Percentiles rank a stretch among this genome's conserved stretches.
Conservation (phyloP, 192 early-diverging fungal species). For the Martensiomyces pterosporus region DNA sequence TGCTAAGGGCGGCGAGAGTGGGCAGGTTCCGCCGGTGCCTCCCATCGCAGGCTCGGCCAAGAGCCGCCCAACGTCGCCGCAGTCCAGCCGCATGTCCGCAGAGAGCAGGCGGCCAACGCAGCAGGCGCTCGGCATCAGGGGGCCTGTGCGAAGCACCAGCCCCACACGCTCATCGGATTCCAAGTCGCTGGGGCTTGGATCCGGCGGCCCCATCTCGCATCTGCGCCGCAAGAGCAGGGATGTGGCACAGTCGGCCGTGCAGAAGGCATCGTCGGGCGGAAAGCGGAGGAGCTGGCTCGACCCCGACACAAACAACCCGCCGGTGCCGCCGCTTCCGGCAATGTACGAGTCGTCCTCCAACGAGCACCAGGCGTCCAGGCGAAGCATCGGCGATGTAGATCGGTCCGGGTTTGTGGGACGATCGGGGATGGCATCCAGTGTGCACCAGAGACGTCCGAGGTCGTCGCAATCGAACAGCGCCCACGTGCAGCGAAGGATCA, state of each 20-base stretch:
- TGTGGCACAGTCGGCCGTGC: neutral
- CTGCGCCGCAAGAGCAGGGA: conserved; percentile 47
- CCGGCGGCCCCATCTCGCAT: conserved; percentile 10
- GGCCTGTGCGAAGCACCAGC: conserved; percentile 15
- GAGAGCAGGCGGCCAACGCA: conserved; percentile 3
- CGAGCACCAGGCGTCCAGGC: conserved; percentile 2
- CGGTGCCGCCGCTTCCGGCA: conserved; percentile 14
- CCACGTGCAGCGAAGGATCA: conserved; percentile 19
- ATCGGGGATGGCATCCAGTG: conserved; percentile 7
- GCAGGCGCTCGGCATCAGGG: conserved; percentile 1
- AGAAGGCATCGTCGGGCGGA: conserved; percentile 7
- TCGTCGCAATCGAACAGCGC: conserved; percentile 44
- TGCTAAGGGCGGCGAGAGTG: too few species aligned
- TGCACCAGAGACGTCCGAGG: conserved; percentile 28
- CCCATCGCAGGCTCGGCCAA: neutral
- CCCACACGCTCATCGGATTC: conserved; percentile 23
- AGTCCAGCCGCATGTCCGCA: conserved; percentile 5
- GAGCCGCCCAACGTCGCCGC: conserved; percentile 21
- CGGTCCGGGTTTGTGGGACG: neutral
- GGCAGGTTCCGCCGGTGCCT: neutral
- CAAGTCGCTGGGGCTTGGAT: conserved; percentile 20
- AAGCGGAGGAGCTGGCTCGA: conserved; percentile 35
- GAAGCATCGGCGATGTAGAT: conserved; percentile 9
- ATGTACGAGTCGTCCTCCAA: conserved; percentile 6
- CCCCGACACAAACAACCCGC: conserved; percentile 16